Evolutionary conservation across 768 basidiomycete genomes (phyloP).

Genomic region (Pluteus cervinus): DNA sequence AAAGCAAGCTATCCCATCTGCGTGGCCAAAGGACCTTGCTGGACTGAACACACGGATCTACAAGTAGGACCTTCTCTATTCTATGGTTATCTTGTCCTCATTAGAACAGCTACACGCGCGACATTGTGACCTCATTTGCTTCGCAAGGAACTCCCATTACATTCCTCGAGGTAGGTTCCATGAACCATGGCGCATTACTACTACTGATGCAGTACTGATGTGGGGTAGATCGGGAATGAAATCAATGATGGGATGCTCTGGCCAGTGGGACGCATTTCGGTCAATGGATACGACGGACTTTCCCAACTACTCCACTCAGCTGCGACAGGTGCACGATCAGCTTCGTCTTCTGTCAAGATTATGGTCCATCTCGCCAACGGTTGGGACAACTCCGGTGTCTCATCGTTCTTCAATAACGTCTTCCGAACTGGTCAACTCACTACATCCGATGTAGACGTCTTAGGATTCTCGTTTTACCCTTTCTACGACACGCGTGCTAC

Average conservation of each 20-base stretch:
- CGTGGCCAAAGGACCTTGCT: conserved; percentile 44
- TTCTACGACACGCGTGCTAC: conserved; percentile 59
- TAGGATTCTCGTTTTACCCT: conserved; percentile 64
- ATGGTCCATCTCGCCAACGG: conserved; percentile 61
- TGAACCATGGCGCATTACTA: too few species aligned
- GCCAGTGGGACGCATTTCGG: conserved; percentile 51
- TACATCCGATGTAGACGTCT: conserved; percentile 44
- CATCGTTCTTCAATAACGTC: conserved; percentile 45
- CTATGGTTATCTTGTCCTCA: neutral
- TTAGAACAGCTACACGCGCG: conserved; percentile 39
- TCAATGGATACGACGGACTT: conserved; percentile 42
- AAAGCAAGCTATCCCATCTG: conserved; percentile 51
- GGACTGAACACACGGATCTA: conserved; percentile 55
- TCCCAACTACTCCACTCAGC: conserved; percentile 61
- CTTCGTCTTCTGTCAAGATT: conserved; percentile 39
- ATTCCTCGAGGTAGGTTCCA: conserved; percentile 37
- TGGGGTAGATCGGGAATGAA: conserved; percentile 51
- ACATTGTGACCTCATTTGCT: conserved; percentile 44
- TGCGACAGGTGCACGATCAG: conserved; percentile 44
- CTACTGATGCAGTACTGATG: too few species aligned
- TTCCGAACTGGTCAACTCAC: conserved; percentile 48
- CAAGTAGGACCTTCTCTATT: conserved; percentile 26
- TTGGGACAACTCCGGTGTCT: conserved; percentile 41
- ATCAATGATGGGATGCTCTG: conserved; percentile 61
- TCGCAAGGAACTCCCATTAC: conserved; percentile 49